Base-by-base conservation (phyloP, 1,139 yeast species). In the Maudiozyma humilis region DNA sequence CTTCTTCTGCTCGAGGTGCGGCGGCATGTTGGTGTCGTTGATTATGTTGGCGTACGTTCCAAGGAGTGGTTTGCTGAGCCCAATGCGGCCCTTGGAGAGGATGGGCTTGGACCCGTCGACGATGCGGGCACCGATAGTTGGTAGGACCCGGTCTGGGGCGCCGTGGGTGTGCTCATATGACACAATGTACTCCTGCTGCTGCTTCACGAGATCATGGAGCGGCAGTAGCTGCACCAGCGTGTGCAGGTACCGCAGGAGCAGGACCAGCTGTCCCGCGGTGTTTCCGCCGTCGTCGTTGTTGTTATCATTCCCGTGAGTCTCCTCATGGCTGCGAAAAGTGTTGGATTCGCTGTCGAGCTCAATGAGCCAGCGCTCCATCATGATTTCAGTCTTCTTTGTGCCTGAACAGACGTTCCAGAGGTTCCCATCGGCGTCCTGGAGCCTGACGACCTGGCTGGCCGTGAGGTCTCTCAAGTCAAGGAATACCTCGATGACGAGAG, bases 311-410 rank as follows among this genome's bases (percentile, higher is more conserved):
- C 41, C 43, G 3, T 32, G 35, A 1, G 60, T 49, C 7, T 47
- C 53, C 48, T 57, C 41, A 60, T 60, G 51, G 20, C 44, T 33
- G 51, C 54, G 67, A 42, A 52, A 55, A 40, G 64, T 62, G 2
- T 54, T 46, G 4, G 57, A 52, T 15, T 54, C 56, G 17, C 64
- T 54, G 53, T 82, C 89, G 50, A 88, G 76, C 61, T 88, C 95
- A 32, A 91, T 68, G 20, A 87, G 69, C 98, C 98, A 91, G 47
- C 98, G 71, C 60, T 91, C 98, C 46, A 91, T 66, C 2, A 91
- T 96, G 15, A 91, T 76, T 62, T 89, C 97, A 13, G 78, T 70
- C 55, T 81, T 82, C 57, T 74, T 78, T 2, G 72, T 71, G 15
- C 78, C 77, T 45, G 70, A 71, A 14, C 75, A 69, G 13, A 78